A percentile compares a stretch with the other conserved stretches of the same genome.
Conservation (phyloP, 441 rosid genomes). For the Codiaeum variegatum region DNA sequence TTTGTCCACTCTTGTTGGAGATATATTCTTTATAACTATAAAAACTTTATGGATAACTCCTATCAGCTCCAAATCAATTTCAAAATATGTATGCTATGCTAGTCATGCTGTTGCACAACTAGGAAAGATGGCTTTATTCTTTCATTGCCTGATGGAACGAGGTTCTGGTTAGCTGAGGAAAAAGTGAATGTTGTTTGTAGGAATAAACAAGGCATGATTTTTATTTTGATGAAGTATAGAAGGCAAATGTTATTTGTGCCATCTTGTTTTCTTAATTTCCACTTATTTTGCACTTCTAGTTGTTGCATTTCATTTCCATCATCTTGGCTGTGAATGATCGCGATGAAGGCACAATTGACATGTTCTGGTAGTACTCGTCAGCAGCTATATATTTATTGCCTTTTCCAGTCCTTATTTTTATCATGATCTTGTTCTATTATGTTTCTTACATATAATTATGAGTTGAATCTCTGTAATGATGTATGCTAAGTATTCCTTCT, state of each 20-base stretch:
- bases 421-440: neutral
- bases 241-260: neutral
- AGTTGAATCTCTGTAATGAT: neutral
- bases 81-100: neutral
- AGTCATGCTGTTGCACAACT: neutral
- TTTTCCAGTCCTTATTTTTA: neutral
- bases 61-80: neutral
- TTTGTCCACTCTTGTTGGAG: neutral
- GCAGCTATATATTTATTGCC: neutral
- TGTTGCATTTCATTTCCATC: neutral
- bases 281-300: neutral
- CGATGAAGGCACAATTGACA: neutral
- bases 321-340: neutral
- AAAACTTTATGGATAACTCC: neutral
- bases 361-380: neutral
- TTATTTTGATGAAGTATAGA: too few relatives aligned
- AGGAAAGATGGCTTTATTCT: neutral
- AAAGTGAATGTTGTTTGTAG: too few relatives aligned
- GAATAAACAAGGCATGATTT: too few relatives aligned
- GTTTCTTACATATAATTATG: neutral
- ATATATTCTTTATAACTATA: neutral
- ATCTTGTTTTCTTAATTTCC: neutral
- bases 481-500: neutral
- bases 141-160: neutral
- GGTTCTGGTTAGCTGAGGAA: neutral